Base-by-base conservation (phyloP, 1,139 yeast genomes). In the Geotrichum fermentans region DNA sequence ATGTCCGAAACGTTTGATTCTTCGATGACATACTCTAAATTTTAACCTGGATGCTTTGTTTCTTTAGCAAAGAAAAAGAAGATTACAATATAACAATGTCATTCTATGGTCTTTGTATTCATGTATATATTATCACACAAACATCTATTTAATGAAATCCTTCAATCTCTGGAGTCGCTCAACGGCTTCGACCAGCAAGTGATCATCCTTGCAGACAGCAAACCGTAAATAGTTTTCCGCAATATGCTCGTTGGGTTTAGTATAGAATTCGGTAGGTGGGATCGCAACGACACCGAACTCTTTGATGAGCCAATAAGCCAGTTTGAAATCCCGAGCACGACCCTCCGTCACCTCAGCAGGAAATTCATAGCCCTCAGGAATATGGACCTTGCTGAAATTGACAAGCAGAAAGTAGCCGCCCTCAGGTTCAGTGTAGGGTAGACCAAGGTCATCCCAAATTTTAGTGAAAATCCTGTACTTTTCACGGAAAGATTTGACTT, bases 251-350 rank as follows among this genome's bases (percentile, higher is more conserved):
- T 79, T 78, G 65, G 85, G 82, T 42, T 78, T 75, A 40, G 79
- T 77, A 62, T 87, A 81, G 64, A 92, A 92, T 67, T 90, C 98
- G 6, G 96, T 84, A 28, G 97, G 97, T 10, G 98, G 98, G 57
- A 92, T 90, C 4, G 95, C 85, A 20, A 94, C 97, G 41, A 92
- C 95, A 3, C 98, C 98, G 50, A 92, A 68, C 64, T 90, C 96
- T 63, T 80, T 82, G 61, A 89, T 87, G 55, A 92, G 73, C 97
- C 97, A 92, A 69, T 87, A 88, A 0, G 96, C 94, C 57, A 84
- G 74, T 62, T 80, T 80, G 73, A 89, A 92, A 70, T 92, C 98
- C 57, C 80, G 80, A 22, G 96, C 90, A 47, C 86, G 82, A 50
- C 73, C 69, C 32, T 65, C 67, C 42, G 72, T 65, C 53, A 92